Conservation (phyloP, 2,329 filamentous ascomycete species). For the Metarhizium rileyi region DNA sequence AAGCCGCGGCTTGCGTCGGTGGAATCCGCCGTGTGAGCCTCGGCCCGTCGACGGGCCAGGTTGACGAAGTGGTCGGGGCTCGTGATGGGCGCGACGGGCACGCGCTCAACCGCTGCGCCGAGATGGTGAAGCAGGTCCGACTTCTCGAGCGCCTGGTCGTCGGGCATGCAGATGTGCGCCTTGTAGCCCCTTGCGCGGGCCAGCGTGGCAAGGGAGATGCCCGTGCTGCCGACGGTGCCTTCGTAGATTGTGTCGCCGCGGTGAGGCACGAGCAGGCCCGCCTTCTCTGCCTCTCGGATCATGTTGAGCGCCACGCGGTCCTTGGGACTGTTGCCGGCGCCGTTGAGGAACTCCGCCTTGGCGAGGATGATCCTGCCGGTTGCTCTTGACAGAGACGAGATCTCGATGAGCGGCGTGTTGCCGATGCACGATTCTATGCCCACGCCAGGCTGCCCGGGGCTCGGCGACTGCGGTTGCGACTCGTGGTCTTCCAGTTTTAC, state of each 20-base stretch:
- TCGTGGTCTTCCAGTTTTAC: constrained; percentile 49
- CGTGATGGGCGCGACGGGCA: constrained; percentile 87
- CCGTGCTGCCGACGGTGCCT: constrained; percentile 91
- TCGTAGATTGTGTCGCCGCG: constrained; percentile 94
- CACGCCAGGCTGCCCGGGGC: constrained; percentile 29
- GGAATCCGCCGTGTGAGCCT: constrained; percentile 55
- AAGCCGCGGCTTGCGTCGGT: constrained; percentile 63
- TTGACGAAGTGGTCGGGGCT: constrained; percentile 93
- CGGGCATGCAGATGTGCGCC: constrained; percentile 95
- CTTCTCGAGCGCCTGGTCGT: constrained; percentile 84
- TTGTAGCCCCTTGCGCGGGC: constrained; percentile 82
- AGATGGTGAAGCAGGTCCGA: constrained; percentile 80
- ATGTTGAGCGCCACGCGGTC: constrained; percentile 89
- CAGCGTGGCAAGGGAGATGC: constrained; percentile 85
- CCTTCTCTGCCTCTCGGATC: constrained; percentile 71
- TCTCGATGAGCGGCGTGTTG: constrained; percentile 79
- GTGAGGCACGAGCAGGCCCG: constrained; percentile 64
- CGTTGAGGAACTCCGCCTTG: constrained; percentile 95
- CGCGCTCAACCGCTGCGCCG: constrained; percentile 85
- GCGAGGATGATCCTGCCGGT: constrained; percentile 85
- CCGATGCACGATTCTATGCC: constrained; percentile 91
- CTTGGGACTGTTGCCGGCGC: constrained; percentile 87
- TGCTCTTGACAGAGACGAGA: constrained; percentile 74
- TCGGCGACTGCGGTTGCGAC: constrained; percentile 11
- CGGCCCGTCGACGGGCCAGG: constrained; percentile 66